Base-by-base conservation (phyloP, 306 rosid genomes). In the Biancaea sappan region DNA sequence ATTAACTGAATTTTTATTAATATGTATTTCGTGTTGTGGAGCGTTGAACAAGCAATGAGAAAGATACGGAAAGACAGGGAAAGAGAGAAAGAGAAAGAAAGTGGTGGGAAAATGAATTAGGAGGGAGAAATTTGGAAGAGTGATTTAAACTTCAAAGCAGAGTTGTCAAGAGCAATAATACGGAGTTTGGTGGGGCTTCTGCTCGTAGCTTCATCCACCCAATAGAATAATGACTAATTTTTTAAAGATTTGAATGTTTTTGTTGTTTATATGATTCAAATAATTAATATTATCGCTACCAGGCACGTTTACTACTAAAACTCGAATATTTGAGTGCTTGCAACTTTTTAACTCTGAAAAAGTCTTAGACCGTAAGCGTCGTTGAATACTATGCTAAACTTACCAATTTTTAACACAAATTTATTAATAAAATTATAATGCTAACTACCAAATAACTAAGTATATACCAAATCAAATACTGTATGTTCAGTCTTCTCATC, bases 11-110 rank as follows among this genome's bases (percentile, higher is more conserved):
- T 16, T 53, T 29, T 25, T 38, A 60, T 69, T 31, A 43, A 6
- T 34, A 4, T 65, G 58, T 16, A 7, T 56, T 50, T 51, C 64
- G 67, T 66, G 64, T 34, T 67, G 56, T 58, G 83, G 83, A 31
- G 81, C 80, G 66, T 71, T 67, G 82, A 79, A 69, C 52, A 58
- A 65, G 80, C 77, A 63, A 75, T 7, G 46, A n/a, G n/a, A n/a
- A n/a, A n/a, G n/a, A n/a, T n/a, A n/a, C n/a, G n/a, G n/a, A n/a
- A n/a, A n/a, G n/a, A n/a, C 28, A 9, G 14, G n/a, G 37, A 65
- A 56, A 57, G 54, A 22, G 26, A 28, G 62, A 3, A 25, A 14
- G 28, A 60, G 35, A 48, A 11, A 22, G 34, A 40, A 41, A 25
- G 6, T 9, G 14, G 47, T n/a, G 68, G 46, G 28, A 59, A 6